phyloP scores from a whole-genome alignment of 2,329 filamentous ascomycete species.

The Rasamsonia emersonii region DNA sequence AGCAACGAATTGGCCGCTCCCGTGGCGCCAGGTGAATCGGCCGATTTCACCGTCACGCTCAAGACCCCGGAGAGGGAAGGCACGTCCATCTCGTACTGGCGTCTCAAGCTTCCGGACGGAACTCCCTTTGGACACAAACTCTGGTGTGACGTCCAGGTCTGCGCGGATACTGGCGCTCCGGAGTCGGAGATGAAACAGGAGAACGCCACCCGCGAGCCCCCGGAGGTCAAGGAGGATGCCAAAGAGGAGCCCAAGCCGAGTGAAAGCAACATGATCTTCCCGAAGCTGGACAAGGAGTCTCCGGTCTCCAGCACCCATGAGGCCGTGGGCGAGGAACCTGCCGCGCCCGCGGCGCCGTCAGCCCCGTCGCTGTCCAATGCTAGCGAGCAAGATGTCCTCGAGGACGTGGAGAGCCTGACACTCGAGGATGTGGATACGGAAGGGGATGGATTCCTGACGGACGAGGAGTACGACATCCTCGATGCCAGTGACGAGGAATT shows the following conservation, averaged over 20 bases:
- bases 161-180: constrained; percentile 15
- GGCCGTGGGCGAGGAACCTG: constrained; percentile 39
- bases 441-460: constrained; percentile 82
- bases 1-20: constrained; percentile 65
- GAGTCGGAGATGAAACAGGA: constrained; percentile 4
- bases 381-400: constrained; percentile 41
- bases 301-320: constrained; percentile 72
- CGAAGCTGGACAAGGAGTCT: constrained; percentile 90
- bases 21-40: constrained; percentile 64
- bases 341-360: constrained; percentile 19
- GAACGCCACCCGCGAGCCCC: constrained; percentile 8
- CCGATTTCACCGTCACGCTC: constrained; percentile 74
- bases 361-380: constrained; percentile 33
- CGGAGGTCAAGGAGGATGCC: constrained; percentile 10
- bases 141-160: constrained; percentile 84
- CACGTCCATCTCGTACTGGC: constrained; percentile 91
- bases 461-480: constrained; percentile 96
- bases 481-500: constrained; percentile 90
- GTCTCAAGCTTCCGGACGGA: constrained; percentile 72
- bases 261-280: constrained; percentile 84
- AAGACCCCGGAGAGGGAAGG: constrained; percentile 70
- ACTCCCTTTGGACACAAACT: constrained; percentile 83
- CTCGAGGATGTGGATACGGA: constrained; percentile 39
- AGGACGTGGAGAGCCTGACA: constrained; percentile 52
- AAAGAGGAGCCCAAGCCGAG: constrained; percentile 29